Evolutionary conservation across 2,329 filamentous ascomycete genomes (phyloP).

Genomic region (Fusarium sp.): DNA sequence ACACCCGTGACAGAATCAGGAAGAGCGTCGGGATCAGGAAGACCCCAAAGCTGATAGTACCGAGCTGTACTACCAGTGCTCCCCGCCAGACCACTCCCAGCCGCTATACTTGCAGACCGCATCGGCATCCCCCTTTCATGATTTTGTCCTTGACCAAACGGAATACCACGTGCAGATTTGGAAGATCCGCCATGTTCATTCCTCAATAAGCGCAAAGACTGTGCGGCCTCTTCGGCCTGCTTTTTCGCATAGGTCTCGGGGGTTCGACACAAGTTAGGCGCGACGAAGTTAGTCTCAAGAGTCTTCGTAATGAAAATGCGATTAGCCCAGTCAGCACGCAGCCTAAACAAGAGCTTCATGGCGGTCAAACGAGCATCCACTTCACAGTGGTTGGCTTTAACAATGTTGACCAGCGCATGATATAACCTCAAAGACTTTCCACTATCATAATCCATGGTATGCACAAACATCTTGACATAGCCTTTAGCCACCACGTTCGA

Average conservation of each 20-base stretch:
- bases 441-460: slow-evolving; percentile 74
- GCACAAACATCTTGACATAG: slow-evolving; percentile 81
- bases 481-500: slow-evolving; percentile 79
- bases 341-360: slow-evolving; percentile 82
- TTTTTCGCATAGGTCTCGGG: slow-evolving; percentile 65
- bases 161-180: slow-evolving; percentile 63
- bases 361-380: slow-evolving; percentile 78
- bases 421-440: slow-evolving; percentile 74
- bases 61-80: slow-evolving; percentile 45
- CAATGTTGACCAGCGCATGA: slow-evolving; percentile 73
- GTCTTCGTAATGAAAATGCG: slow-evolving; percentile 78
- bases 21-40: slow-evolving; percentile 68
- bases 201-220: slow-evolving; percentile 59
- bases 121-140: slow-evolving; percentile 58
- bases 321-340: slow-evolving; percentile 85
- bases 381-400: slow-evolving; percentile 69
- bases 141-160: slow-evolving; percentile 62
- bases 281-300: slow-evolving; percentile 79
- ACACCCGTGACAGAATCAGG: slow-evolving; percentile 61
- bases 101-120: slow-evolving; percentile 58
- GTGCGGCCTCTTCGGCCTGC: slow-evolving; percentile 64
- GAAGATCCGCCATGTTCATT: slow-evolving; percentile 56
- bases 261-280: slow-evolving; percentile 77
- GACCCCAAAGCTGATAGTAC: slow-evolving; percentile 69
- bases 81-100: slow-evolving; percentile 50